Conservation (phyloP, 345 rosid species). For the Gossypium raimondii region DNA sequence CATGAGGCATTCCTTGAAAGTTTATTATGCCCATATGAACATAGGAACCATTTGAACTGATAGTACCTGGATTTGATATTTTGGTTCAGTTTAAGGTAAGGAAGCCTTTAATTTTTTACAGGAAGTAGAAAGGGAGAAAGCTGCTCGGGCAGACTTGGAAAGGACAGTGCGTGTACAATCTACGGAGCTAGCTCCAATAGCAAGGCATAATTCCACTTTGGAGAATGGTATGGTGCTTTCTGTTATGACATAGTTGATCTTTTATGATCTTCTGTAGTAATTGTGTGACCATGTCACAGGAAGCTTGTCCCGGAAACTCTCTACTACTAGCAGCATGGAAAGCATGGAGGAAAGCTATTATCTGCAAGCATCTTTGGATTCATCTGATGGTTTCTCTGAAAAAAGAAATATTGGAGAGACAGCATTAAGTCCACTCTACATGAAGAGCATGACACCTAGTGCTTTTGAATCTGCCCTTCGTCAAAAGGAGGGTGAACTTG, state of each 20-base stretch:
- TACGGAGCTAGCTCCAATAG: conserved; percentile 49
- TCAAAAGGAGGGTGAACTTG: conserved; percentile 99
- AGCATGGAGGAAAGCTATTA: conserved; percentile 96
- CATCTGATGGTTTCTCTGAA: conserved; percentile 70
- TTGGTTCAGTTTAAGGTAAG: neutral
- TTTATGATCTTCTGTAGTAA: conserved; percentile 14
- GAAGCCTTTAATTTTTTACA: conserved; percentile 25
- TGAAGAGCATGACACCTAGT: conserved; percentile 95
- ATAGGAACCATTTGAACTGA: neutral
- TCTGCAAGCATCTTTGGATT: conserved; percentile 90
- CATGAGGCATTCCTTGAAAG: neutral
- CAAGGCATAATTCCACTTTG: conserved; percentile 53
- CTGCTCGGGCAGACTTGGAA: conserved; percentile 82
- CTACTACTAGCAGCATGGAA: conserved; percentile 81
- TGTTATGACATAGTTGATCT: conserved; percentile 12
- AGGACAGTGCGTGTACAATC: conserved; percentile 52
- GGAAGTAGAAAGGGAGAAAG: conserved; percentile 92
- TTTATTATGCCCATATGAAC: neutral
- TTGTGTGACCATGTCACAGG: conserved; percentile 39
- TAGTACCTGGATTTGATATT: neutral
- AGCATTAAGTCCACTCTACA: conserved; percentile 65
- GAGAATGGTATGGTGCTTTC: conserved; percentile 60
- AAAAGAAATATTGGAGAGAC: conserved; percentile 65
- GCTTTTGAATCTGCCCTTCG: conserved; percentile 91
- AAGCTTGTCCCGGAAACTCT: conserved; percentile 63